Base-by-base conservation (phyloP, 371 early-diverging fungal species). In the Circinella minor region DNA sequence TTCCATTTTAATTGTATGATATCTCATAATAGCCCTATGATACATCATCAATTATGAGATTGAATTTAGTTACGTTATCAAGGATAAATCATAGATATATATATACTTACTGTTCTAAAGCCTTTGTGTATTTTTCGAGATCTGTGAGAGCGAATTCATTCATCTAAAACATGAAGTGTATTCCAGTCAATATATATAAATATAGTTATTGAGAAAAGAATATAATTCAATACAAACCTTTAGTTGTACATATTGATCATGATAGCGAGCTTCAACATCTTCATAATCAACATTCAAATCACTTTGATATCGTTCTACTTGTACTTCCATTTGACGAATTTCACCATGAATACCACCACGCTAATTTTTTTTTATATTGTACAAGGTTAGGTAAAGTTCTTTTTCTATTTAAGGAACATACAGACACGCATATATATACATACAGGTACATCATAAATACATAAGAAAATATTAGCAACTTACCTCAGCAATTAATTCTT, bases 1-100 rank as follows among this genome's bases (percentile, higher is more conserved):
- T 61, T 94, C 92, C 95, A 99, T 99, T 76, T 99, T 99, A 49
- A 90, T 72, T 8, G 94, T 85, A 74, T 99, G 99, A 79, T 92
- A 99, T 59, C 92, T 89, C 88, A 98, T 92, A 67, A 99, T 98
- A 2, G 98, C 96, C 18, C 91, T 93, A 68, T 67, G 71, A 13
- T 47, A 2, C 54, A 36, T 27, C 27, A 27, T 27, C 0, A 27
- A 2, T 27, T 27, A 27, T 27, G 27, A 27, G 2, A 27, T 27
- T 27, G 27, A 27, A 0, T 27, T 27, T 27, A 2, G 27, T 2
- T 27, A 2, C 27, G 43, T 43, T 43, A 43, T 43, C 1, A 6
- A 43, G 3, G 3, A 43, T 43, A 43, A 43, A 43, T 9, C 3
- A 43, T 47, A 8, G 36, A 20, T 36, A 15, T 39, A 27, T 39